Conservation (phyloP, 2,329 filamentous ascomycete species). For the Cladorrhinum sp. region DNA sequence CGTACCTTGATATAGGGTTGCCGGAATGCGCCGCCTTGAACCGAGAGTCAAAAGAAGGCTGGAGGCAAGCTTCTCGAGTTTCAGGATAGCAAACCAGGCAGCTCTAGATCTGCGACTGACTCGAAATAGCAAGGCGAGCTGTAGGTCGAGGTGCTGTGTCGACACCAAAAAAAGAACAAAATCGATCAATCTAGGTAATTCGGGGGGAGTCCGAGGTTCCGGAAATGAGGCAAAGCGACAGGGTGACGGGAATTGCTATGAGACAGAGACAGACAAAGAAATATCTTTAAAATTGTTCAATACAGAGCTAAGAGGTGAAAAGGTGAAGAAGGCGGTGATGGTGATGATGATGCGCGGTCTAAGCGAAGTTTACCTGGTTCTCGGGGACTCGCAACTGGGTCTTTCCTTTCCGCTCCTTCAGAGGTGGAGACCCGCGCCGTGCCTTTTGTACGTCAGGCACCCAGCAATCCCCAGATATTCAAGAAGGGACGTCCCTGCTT, state of each 20-base stretch:
- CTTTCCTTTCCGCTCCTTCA: background rate
- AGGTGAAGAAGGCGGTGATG: background rate
- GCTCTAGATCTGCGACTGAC: conserved; percentile 8
- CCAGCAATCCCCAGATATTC: background rate
- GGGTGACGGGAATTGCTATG: background rate
- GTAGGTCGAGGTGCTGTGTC: background rate
- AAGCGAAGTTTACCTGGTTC: background rate
- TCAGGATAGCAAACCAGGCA: background rate
- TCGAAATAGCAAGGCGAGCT: background rate
- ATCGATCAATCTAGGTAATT: background rate
- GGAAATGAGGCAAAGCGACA: background rate
- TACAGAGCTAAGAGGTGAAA: background rate
- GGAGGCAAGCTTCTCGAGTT: background rate
- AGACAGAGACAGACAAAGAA: background rate
- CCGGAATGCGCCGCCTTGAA: conserved; percentile 9
- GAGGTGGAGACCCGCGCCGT: background rate
- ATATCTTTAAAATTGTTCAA: background rate
- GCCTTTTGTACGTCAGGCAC: background rate
- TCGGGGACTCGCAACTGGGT: background rate
- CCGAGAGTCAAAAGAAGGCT: background rate
- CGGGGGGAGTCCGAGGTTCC: background rate
- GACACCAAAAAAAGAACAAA: background rate
- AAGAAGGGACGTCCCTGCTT: conserved; percentile 2
- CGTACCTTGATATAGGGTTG: conserved; percentile 5
- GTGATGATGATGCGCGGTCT: background rate